phyloP scores from a whole-genome alignment of 192 early-diverging fungal genomes.

The Geranomyces variabilis region DNA sequence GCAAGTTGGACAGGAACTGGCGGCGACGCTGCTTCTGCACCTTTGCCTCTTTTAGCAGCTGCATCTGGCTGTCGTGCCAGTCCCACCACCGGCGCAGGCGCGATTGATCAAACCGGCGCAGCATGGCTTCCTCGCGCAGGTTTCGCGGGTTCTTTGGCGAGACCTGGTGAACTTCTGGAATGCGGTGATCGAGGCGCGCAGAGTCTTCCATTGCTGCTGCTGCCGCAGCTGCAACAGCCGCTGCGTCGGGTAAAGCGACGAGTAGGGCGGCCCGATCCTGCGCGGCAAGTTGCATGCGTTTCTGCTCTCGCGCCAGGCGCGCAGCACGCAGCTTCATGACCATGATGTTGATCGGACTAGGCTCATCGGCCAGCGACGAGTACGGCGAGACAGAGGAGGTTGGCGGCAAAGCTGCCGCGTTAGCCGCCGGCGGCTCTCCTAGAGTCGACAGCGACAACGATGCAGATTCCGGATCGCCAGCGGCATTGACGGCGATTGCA shows the following conservation, averaged over 20 bases:
- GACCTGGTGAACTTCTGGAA: slow-evolving; percentile 27
- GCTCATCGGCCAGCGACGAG: neutral
- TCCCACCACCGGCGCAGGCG: slow-evolving; percentile 34
- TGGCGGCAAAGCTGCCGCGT: neutral
- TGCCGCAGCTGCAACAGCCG: neutral
- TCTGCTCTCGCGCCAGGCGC: slow-evolving; percentile 22
- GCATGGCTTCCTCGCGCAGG: slow-evolving; percentile 24
- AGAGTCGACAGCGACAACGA: slow-evolving; percentile 20
- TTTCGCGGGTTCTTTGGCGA: slow-evolving; percentile 13
- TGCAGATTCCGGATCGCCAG: slow-evolving; percentile 20
- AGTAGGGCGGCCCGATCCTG: no score
- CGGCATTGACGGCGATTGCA: slow-evolving; percentile 20
- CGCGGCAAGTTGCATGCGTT: neutral
- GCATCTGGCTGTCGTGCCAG: slow-evolving; percentile 36
- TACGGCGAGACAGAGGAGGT: neutral
- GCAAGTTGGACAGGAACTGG: slow-evolving; percentile 35
- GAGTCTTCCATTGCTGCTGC: neutral
- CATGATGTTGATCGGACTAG: slow-evolving; percentile 15
- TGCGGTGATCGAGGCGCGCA: neutral
- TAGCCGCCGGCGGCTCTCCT: slow-evolving; percentile 22
- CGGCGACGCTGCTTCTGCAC: slow-evolving; percentile 29
- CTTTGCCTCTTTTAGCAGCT: slow-evolving; percentile 24
- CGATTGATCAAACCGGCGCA: slow-evolving; percentile 28
- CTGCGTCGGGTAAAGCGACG: no score
- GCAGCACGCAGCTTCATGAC: slow-evolving; percentile 26